A percentile compares a stretch with the other conserved stretches of the same genome.
Conservation (phyloP, 768 basidiomycete species). For the Amanita rubescens region DNA sequence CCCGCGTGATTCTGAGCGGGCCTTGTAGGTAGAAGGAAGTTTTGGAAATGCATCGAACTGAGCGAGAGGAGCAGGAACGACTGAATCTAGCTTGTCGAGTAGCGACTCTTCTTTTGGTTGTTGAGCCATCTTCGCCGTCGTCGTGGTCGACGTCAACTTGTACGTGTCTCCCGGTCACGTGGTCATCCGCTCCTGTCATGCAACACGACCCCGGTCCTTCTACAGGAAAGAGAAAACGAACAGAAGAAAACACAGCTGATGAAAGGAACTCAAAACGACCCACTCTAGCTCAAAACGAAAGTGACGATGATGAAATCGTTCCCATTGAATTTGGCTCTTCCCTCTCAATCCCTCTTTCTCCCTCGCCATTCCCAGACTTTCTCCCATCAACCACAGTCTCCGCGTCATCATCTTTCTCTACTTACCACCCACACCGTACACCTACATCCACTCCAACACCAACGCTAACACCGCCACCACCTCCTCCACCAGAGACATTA, state of each 20-base stretch:
- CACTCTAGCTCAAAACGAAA: neutral
- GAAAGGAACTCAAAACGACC: neutral
- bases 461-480: constrained; percentile 1
- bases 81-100: constrained; percentile 57
- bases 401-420: neutral
- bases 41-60: constrained; percentile 87
- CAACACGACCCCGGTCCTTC: no score
- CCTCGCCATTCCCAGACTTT: neutral
- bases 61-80: constrained; percentile 56
- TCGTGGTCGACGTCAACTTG: neutral
- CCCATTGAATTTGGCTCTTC: neutral
- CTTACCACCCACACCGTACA: neutral
- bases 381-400: neutral
- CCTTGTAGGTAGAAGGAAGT: constrained; percentile 73
- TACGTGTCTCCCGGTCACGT: no score
- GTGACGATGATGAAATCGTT: neutral
- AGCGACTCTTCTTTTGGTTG: constrained; percentile 26
- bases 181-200: no score
- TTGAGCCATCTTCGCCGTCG: neutral
- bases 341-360: neutral
- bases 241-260: neutral
- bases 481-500: constrained; percentile 20
- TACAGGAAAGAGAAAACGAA: neutral
- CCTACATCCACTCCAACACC: neutral
- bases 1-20: constrained; percentile 72